Percentiles rank a stretch among this genome's conserved stretches.
Conservation (phyloP, 352 stramenopile species). For the Peronosclerospora sorghi region DNA sequence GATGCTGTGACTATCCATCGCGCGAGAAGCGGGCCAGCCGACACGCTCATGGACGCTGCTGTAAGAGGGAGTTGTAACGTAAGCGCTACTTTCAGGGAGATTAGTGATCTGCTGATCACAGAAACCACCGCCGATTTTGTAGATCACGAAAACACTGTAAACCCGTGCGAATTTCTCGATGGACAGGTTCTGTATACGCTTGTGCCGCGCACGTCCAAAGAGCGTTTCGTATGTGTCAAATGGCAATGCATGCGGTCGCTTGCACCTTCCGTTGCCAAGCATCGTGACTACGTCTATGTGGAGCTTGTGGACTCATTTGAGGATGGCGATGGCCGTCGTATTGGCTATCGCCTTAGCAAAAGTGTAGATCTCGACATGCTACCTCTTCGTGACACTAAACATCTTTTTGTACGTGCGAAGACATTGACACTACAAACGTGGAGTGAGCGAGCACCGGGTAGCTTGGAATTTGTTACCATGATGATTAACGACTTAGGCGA, state of each 20-base stretch:
- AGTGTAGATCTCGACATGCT: conserved; percentile 59
- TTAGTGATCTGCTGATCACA: conserved; percentile 69
- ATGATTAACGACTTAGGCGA: conserved; percentile 76
- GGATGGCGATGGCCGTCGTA: conserved; percentile 39
- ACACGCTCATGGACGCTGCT: conserved; percentile 50
- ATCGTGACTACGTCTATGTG: conserved; percentile 77
- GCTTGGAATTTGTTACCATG: conserved; percentile 69
- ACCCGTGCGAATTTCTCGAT: conserved; percentile 68
- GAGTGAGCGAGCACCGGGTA: conserved; percentile 37
- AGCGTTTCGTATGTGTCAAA: conserved; percentile 74
- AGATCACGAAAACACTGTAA: conserved; percentile 46
- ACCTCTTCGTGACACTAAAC: conserved; percentile 29
- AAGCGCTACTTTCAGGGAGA: conserved; percentile 58
- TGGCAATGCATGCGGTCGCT: conserved; percentile 71
- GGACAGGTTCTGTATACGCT: conserved; percentile 67
- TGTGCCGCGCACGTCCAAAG: conserved; percentile 41
- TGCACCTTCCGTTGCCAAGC: conserved; percentile 59
- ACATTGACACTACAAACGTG: conserved; percentile 71
- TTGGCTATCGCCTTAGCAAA: conserved; percentile 68
- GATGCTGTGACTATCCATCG: conserved; percentile 65
- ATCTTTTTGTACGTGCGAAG: conserved; percentile 57
- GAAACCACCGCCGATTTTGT: conserved; percentile 58
- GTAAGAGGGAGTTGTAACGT: conserved; percentile 67
- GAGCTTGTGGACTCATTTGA: conserved; percentile 75
- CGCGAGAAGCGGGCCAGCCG: conserved; percentile 40